Evolutionary conservation across 768 basidiomycete genomes (phyloP), one percentile per base, ranked within the genome.

Genomic region (Punctularia strigosozonata): DNA sequence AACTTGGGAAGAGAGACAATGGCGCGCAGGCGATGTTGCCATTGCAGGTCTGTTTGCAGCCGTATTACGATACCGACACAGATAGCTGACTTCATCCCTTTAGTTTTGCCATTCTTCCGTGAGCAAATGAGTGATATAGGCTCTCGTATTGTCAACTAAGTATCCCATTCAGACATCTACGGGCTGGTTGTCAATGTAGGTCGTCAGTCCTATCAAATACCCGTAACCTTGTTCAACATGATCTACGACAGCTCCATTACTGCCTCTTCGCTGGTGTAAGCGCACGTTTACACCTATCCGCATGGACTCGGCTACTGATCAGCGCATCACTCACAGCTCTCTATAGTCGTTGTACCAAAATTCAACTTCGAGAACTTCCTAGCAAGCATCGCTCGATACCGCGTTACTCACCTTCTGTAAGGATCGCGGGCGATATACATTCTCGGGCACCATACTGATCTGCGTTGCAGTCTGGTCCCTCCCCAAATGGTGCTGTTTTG

Each of bases 11-110:
- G 39, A 57, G 56, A 50, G 62, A 62, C 50, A 61, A 43, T 54
- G 63, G 60, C 51, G 53, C 36, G 69, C 74, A 17, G 80, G 80
- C 0, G 79, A 82, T 48, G 61, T 73, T 14, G 61, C 60, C 3
- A 54, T 73, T 26, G 77, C 68, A 47, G 70, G 80, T 79, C 30
- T 26, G 46, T 44, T 10, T 7, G 7, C 22, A 13, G 12, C 2
- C 13, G 25, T 25, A 6, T n/a, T 21, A 5, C 28, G 26, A 3
- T 37, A 5, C 17, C 31, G 4, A 37, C 26, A 19, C 37, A 40
- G 35, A 15, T 5, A 31, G 5, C 38, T 40, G 13, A 55, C 43
- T 37, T 38, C 22, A 23, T 39, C 8, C 8, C n/a, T 8, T 7
- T 40, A 54, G 56, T 50, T 12, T 46, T 57, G 5, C 56, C 56